These are phyloP conservation scores for Delitschia confertaspora DNA, from an alignment of 495 filamentous ascomycete genomes.

Conservation along the genomic window DNA sequence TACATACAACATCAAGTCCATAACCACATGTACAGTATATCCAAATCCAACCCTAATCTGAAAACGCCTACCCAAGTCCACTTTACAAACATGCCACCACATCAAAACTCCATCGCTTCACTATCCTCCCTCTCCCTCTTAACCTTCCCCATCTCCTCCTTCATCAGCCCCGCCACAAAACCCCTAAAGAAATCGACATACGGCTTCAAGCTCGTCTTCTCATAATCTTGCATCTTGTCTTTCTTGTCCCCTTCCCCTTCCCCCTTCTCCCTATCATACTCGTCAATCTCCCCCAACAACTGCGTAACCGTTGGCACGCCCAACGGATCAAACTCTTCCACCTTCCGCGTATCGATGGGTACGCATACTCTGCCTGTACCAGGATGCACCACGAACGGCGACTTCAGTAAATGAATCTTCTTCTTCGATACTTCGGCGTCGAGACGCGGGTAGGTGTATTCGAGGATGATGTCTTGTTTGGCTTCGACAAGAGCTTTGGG, in stretches of 20 bases:
- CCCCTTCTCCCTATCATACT: constrained; percentile 49
- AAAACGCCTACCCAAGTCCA: no score
- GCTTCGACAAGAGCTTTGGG: constrained; percentile 63
- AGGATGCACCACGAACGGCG: constrained; percentile 91
- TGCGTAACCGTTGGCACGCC: constrained; percentile 77
- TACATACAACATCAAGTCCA: no score
- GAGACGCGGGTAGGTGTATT: constrained; percentile 96
- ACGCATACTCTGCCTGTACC: constrained; percentile 91
- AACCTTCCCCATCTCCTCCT: constrained; percentile 66
- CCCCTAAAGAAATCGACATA: constrained; percentile 82
- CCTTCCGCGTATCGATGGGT: constrained; percentile 66
- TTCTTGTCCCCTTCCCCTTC: constrained; percentile 34
- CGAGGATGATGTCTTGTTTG: constrained; percentile 88
- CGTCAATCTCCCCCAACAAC: constrained; percentile 71
- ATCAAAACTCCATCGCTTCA: constrained; percentile 52
- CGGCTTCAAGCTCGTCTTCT: constrained; percentile 90
- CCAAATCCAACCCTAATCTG: no score
- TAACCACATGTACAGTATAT: no score
- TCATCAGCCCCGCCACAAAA: constrained; percentile 69
- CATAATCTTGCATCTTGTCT: constrained; percentile 69
- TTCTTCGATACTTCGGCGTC: constrained; percentile 96
- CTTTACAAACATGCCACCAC: no score
- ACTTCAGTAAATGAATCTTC: constrained; percentile 93
- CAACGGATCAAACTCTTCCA: constrained; percentile 76
- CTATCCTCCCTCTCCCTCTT: constrained; percentile 62